Percentiles rank a stretch among this genome's conserved stretches.
phyloP scores from a whole-genome alignment of 805 yeast genomes.

The Sugiyamaella mastotermitis region DNA sequence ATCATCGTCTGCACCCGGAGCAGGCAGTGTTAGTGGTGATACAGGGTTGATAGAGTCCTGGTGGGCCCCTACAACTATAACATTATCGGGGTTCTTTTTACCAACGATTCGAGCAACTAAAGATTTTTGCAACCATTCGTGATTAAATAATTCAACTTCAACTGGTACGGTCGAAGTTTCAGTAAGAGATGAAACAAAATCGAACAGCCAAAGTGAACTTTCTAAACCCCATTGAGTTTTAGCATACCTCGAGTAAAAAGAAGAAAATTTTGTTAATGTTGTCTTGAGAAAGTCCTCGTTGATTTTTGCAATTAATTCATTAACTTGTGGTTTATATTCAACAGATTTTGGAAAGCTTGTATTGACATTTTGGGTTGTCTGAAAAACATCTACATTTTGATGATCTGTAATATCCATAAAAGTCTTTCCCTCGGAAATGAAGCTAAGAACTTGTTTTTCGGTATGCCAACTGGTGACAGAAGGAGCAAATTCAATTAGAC shows the following conservation, averaged over 20 bases:
- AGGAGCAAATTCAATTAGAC: slow-evolving; percentile 15
- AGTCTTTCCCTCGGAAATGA: slow-evolving; percentile 41
- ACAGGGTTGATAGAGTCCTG: slow-evolving; percentile 76
- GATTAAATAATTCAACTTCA: slow-evolving; percentile 47
- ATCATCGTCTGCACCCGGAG: slow-evolving; percentile 96
- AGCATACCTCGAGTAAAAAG: slow-evolving; percentile 73
- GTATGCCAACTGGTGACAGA: slow-evolving; percentile 23
- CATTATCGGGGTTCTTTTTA: slow-evolving; percentile 35
- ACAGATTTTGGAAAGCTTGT: slow-evolving; percentile 50
- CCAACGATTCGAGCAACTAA: slow-evolving; percentile 53
- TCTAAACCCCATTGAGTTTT: slow-evolving; percentile 64
- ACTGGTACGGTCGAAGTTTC: slow-evolving; percentile 30
- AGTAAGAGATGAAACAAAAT: slow-evolving; percentile 35
- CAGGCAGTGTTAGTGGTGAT: slow-evolving; percentile 58
- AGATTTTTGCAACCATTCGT: slow-evolving; percentile 76
- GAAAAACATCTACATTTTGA: slow-evolving; percentile 5
- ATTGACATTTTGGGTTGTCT: slow-evolving; percentile 17
- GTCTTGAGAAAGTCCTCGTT: slow-evolving; percentile 42
- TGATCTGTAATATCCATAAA: slow-evolving; percentile 63
- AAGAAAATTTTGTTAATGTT: slow-evolving; percentile 56
- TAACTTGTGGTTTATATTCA: slow-evolving; percentile 35
- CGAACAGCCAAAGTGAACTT: slow-evolving; percentile 64
- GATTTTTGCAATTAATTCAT: slow-evolving; percentile 38
- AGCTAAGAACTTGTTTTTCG: slow-evolving; percentile 39
- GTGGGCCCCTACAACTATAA: slow-evolving; percentile 81